Evolutionary conservation across 306 rosid genomes (phyloP).

Genomic region (Glycine soja): DNA sequence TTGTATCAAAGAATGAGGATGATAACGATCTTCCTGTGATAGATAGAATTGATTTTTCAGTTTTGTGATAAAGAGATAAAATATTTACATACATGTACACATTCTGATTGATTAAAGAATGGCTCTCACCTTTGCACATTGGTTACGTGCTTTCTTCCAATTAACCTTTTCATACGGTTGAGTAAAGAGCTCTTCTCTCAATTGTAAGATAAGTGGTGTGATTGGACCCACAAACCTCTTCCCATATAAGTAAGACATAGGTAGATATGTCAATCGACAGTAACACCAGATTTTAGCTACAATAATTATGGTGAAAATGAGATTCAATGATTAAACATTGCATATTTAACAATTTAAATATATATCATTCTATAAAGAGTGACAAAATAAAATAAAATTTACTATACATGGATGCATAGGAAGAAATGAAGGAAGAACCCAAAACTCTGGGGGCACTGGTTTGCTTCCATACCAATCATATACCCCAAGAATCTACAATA

Average conservation of each 20-base stretch:
- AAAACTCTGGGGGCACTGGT: constrained; percentile 89
- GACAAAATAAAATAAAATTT: neutral
- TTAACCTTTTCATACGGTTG: constrained; percentile 62
- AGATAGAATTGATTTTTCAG: neutral
- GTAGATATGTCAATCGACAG: constrained; percentile 76
- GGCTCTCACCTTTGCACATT: constrained; percentile 59
- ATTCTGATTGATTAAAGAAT: neutral
- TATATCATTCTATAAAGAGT: neutral
- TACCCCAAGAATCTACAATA: constrained; percentile 65
- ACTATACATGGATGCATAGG: constrained; percentile 73
- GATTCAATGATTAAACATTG: neutral
- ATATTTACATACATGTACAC: neutral
- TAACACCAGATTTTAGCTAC: constrained; percentile 91
- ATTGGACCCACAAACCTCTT: constrained; percentile 77
- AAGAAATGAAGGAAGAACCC: constrained; percentile 80
- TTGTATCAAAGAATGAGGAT: constrained; percentile 69
- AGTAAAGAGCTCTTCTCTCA: constrained; percentile 63
- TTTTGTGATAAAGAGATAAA: neutral
- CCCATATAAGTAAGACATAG: constrained; percentile 87
- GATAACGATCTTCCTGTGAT: constrained; percentile 68
- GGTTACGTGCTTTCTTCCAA: constrained; percentile 73
- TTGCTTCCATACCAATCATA: constrained; percentile 76
- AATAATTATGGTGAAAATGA: constrained; percentile 17
- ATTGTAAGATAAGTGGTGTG: constrained; percentile 70
- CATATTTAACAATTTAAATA: neutral